Evolutionary conservation across 1,284 basidiomycete genomes (phyloP).

Genomic region (Serendipita sp.): DNA sequence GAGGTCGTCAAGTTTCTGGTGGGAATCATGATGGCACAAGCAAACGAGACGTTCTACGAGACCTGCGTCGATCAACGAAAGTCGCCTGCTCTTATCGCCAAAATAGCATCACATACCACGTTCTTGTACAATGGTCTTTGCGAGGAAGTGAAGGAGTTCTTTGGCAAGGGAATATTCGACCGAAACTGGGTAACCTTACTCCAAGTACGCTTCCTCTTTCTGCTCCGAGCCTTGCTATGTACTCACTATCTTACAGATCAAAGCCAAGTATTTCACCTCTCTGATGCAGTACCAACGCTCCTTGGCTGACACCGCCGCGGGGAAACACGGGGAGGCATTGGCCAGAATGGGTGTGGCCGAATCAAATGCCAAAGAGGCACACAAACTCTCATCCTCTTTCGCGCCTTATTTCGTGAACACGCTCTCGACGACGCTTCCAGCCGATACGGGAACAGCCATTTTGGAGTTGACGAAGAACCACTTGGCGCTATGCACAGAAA

Average conservation of each 20-base stretch:
- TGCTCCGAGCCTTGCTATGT: not conserved
- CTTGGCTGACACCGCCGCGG: slow-evolving; percentile 59
- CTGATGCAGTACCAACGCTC: slow-evolving; percentile 80
- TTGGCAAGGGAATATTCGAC: slow-evolving; percentile 90
- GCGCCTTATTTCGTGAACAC: slow-evolving; percentile 56
- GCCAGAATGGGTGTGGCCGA: slow-evolving; percentile 74
- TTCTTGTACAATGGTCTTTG: slow-evolving; percentile 63
- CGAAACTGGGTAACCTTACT: slow-evolving; percentile 84
- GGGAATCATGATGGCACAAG: slow-evolving; percentile 78
- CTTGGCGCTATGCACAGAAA: slow-evolving; percentile 61
- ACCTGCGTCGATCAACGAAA: slow-evolving; percentile 90
- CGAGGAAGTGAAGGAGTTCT: slow-evolving; percentile 87
- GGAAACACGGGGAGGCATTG: slow-evolving; percentile 78
- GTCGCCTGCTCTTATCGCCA: slow-evolving; percentile 60
- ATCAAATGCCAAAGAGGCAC: slow-evolving; percentile 71
- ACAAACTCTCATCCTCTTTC: slow-evolving; percentile 57
- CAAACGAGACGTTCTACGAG: slow-evolving; percentile 92
- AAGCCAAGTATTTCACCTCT: slow-evolving; percentile 80
- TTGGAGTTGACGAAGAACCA: slow-evolving; percentile 77
- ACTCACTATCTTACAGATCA: slow-evolving; percentile 40
- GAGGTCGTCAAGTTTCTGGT: slow-evolving; percentile 91
- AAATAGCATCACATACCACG: slow-evolving; percentile 77
- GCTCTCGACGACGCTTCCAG: slow-evolving; percentile 72
- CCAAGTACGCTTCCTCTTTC: slow-evolving; percentile 36
- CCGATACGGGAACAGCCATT: slow-evolving; percentile 70